These are phyloP conservation scores for Scenedesmus sp. DNA, from an alignment of 163 green algal genomes.

Conservation along the genomic window DNA sequence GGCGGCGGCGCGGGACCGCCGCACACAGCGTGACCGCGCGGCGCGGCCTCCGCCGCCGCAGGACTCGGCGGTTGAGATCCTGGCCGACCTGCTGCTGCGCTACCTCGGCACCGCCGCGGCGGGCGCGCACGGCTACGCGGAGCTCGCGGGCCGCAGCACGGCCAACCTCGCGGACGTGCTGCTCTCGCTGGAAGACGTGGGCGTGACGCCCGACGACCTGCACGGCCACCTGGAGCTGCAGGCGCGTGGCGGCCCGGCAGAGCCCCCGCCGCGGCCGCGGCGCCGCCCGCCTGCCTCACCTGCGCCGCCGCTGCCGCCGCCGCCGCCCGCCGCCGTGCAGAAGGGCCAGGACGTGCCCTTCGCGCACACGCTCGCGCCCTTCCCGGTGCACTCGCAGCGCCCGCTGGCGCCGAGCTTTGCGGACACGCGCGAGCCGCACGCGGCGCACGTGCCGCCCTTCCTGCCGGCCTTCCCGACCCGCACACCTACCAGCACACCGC, in stretches of 20 bases:
- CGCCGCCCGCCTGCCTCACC: no score
- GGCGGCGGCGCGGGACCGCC: no score
- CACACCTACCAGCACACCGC: slow-evolving; percentile 78
- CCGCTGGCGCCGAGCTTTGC: slow-evolving; percentile 65
- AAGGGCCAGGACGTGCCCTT: slow-evolving; percentile 53
- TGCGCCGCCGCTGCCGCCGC: no score
- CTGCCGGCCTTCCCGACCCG: slow-evolving; percentile 82
- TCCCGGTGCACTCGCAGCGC: slow-evolving; percentile 58
- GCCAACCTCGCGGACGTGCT: slow-evolving; percentile 77
- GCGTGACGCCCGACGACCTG: slow-evolving; percentile 67
- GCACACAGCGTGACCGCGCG: no score
- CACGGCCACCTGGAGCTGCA: slow-evolving; percentile 30
- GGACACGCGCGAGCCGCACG: slow-evolving; percentile 68
- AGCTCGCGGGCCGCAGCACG: slow-evolving; percentile 74
- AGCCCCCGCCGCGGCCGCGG: no score
- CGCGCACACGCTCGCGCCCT: slow-evolving; percentile 63
- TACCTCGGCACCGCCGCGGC: slow-evolving; percentile 76
- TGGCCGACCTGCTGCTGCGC: slow-evolving; percentile 79
- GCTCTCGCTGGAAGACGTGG: slow-evolving; percentile 76
- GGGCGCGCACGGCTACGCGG: slow-evolving; percentile 68
- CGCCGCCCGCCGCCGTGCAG: no score
- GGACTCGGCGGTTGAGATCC: slow-evolving; percentile 68
- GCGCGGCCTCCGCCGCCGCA: no score
- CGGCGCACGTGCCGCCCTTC: slow-evolving; percentile 76
- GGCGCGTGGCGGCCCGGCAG: no score